phyloP scores from a whole-genome alignment of 805 yeast species.

The Yueomyces sinensis region DNA sequence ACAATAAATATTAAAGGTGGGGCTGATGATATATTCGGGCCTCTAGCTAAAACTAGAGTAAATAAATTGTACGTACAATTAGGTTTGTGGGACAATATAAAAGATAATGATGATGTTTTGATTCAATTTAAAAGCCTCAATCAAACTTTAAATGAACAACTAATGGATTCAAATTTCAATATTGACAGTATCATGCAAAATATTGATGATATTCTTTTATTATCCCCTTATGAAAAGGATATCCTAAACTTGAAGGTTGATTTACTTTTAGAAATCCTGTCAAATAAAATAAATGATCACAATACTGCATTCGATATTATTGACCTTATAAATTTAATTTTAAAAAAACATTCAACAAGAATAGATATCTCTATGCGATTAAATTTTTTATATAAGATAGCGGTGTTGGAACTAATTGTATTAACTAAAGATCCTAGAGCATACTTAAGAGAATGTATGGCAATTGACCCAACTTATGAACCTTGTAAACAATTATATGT shows the following conservation, averaged over 20 bases:
- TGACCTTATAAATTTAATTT: slow-evolving; percentile 10
- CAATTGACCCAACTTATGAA: slow-evolving; percentile 60
- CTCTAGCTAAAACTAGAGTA: slow-evolving; percentile 37
- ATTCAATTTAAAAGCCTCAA: no score
- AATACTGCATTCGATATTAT: slow-evolving; percentile 11
- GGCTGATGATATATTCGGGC: slow-evolving; percentile 15
- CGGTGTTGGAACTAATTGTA: slow-evolving; percentile 35
- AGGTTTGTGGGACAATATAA: slow-evolving; percentile 34
- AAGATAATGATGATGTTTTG: slow-evolving; percentile 7
- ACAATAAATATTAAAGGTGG: slow-evolving; percentile 25
- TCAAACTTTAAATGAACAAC: no score
- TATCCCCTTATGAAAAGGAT: slow-evolving; percentile 32
- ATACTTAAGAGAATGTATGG: slow-evolving; percentile 49
- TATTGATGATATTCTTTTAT: no score
- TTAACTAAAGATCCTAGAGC: slow-evolving; percentile 41
- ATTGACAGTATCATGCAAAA: no score
- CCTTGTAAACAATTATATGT: slow-evolving; percentile 46
- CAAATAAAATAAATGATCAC: not conserved
- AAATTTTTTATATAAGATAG: slow-evolving; percentile 16
- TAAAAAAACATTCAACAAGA: slow-evolving; percentile 17
- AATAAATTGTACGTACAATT: slow-evolving; percentile 36
- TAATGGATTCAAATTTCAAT: no score
- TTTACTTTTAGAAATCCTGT: not conserved
- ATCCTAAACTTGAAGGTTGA: not conserved
- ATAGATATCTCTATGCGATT: slow-evolving; percentile 18